Conservation (phyloP, 129 eudicot species). For the Pseudognaphalium luteoalbum region DNA sequence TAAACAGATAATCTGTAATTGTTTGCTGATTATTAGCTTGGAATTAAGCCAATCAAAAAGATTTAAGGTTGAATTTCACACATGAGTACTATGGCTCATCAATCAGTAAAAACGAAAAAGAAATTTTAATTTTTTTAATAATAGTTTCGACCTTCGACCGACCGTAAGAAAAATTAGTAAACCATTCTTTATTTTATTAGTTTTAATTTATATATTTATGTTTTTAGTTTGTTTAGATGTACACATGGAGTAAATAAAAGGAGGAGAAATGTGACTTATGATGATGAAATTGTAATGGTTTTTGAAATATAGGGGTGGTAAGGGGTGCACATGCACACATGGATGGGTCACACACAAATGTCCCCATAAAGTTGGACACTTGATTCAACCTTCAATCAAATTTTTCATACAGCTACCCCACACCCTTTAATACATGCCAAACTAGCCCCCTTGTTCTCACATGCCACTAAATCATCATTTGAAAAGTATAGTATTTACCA, state of each 20-base stretch:
- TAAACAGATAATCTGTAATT: background rate
- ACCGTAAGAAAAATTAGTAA: too few relatives aligned
- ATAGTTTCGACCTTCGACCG: too few relatives aligned
- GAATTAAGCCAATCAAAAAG: background rate
- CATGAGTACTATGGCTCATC: background rate
- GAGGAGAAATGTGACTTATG: conserved; percentile 9
- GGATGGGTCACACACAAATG: conserved; percentile 44
- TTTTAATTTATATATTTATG: background rate
- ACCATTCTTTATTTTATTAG: too few relatives aligned
- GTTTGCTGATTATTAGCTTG: background rate
- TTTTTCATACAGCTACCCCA: conserved; percentile 31
- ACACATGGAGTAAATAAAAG: background rate
- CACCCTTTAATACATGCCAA: conserved; percentile 39
- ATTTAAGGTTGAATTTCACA: background rate
- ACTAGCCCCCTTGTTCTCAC: conserved; percentile 35
- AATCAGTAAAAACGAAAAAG: too few relatives aligned
- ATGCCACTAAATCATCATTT: conserved; percentile 27
- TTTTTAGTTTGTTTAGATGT: background rate
- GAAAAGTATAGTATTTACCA: too few relatives aligned
- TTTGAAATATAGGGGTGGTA: conserved; percentile 31
- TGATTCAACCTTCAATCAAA: conserved; percentile 41
- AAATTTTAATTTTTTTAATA: too few relatives aligned
- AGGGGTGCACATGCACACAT: conserved; percentile 44
- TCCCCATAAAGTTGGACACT: conserved; percentile 40
- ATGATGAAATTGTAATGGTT: conserved; percentile 32